Base-by-base conservation (phyloP, 2,329 filamentous ascomycete genomes). In the Pseudogymnoascus sp. region DNA sequence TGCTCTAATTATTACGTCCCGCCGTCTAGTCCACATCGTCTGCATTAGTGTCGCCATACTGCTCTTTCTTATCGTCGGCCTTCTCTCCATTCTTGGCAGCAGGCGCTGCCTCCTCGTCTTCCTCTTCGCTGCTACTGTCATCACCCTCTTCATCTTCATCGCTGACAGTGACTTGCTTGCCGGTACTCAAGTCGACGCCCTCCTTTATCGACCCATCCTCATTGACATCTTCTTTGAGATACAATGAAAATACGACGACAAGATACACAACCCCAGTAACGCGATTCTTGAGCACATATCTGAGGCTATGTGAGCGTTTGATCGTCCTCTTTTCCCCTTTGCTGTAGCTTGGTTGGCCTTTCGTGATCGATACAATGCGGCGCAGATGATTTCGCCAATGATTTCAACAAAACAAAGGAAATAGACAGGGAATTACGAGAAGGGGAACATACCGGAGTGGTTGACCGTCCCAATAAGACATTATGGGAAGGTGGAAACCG, bases 271-370 rank as follows among this genome's bases (percentile, higher is more conserved):
- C 82, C 57, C 83, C 83, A 0, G 89, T 93, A 20, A 79, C 74
- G 63, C 84, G 84, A 74, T 97, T 89, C 71, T 92, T 93, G 70
- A 97, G 81, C 62, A 95, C 90, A 75, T 97, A 97, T 82, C 92
- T 92, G 76, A 95, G 83, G 67, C 86, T 81, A 76, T 95, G 90
- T 78, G 89, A 88, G 79, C 89, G 89, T 71, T 83, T 81, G 58
- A 60, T 50, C 35, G 37, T 39, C 18, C 37, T 58, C 66, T 71
- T 71, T 61, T 66, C 66, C 36, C 65, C 63, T 67, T 64, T 66
- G 66, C 67, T 70, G 61, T 60, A 62, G 38, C 20, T 37, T 14
- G n/a, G 47, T 53, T 53, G 47, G 47, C 47, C 47, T 33, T 53
- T 53, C 43, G 15, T 53, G 47, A 33, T 53, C 47, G 47, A 53